Conservation (phyloP, 148 eudicot species). For the Cornus suecica region DNA sequence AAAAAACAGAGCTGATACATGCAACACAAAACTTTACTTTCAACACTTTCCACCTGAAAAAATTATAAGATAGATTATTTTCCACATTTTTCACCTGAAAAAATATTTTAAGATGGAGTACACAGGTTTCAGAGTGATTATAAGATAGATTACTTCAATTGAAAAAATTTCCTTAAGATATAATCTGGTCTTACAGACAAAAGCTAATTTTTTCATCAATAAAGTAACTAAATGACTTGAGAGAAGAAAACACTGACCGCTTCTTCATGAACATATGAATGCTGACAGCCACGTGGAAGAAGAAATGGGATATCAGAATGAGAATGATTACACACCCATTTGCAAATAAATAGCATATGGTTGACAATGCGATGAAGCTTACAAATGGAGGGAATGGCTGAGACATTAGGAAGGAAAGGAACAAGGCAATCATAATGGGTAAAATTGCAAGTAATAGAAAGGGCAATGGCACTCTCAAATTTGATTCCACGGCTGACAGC, state of each 20-base stretch:
- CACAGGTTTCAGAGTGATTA: neutral
- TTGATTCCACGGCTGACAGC: constrained; percentile 80
- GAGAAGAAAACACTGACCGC: constrained; percentile 47
- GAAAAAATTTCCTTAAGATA: neutral
- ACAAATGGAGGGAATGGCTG: constrained; percentile 50
- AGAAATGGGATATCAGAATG: constrained; percentile 45
- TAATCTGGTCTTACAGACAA: neutral
- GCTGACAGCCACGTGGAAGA: constrained; percentile 52
- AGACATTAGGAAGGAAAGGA: constrained; percentile 52
- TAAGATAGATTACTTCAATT: neutral
- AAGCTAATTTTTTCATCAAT: neutral
- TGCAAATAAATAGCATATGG: constrained; percentile 67
- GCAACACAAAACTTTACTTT: constrained; percentile 44
- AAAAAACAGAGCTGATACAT: constrained; percentile 44
- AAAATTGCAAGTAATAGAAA: constrained; percentile 48
- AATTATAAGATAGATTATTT: too few relatives aligned
- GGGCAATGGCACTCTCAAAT: constrained; percentile 69
- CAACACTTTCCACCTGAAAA: constrained; percentile 70
- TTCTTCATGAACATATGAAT: constrained; percentile 69
- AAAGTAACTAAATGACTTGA: neutral
- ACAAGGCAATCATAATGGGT: constrained; percentile 53
- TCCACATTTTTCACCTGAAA: too few relatives aligned
- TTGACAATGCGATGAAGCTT: constrained; percentile 66
- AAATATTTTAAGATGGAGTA: too few relatives aligned
- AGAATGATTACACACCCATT: constrained; percentile 66